These are phyloP conservation scores for Saccharomycopsis guyanensis DNA, from an alignment of 805 yeast genomes.

Conservation along the genomic window DNA sequence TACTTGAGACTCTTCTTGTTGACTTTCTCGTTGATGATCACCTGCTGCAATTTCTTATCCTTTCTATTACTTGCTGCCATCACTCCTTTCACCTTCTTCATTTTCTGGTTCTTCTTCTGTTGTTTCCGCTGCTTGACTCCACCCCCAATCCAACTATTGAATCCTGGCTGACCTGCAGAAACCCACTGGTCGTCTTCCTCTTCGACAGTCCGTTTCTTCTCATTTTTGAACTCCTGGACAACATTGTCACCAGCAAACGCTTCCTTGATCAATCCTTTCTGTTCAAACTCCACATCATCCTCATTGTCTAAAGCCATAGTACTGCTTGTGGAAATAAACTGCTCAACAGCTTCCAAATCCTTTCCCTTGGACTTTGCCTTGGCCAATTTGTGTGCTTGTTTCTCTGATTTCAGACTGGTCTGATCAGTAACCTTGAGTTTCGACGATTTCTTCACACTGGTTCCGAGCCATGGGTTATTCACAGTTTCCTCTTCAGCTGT, in stretches of 20 bases:
- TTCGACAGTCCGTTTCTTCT: slow-evolving; percentile 54
- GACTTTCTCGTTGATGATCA: slow-evolving; percentile 80
- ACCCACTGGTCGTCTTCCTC: slow-evolving; percentile 86
- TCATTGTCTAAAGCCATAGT: slow-evolving; percentile 23
- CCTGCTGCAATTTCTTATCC: slow-evolving; percentile 71
- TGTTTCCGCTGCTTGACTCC: slow-evolving; percentile 31
- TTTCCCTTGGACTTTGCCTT: slow-evolving; percentile 27
- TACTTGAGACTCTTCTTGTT: slow-evolving; percentile 82
- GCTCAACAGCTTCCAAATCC: slow-evolving; percentile 8
- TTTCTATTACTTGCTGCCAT: slow-evolving; percentile 61
- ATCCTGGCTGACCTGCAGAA: slow-evolving; percentile 86
- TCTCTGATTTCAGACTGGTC: slow-evolving; percentile 42
- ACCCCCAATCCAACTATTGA: slow-evolving; percentile 97
- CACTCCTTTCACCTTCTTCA: slow-evolving; percentile 72
- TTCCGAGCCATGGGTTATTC: slow-evolving; percentile 46
- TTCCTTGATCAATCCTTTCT: slow-evolving; percentile 72
- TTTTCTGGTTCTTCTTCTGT: slow-evolving; percentile 49
- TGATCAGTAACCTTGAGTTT: slow-evolving; percentile 42
- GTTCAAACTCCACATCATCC: slow-evolving; percentile 48
- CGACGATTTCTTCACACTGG: slow-evolving; percentile 31
- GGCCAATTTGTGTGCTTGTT: slow-evolving; percentile 38
- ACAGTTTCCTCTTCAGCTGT: slow-evolving; percentile 24
- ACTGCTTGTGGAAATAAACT: slow-evolving; percentile 26
- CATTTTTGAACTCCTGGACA: slow-evolving; percentile 65
- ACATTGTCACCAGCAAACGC: slow-evolving; percentile 99